Evolutionary conservation across 768 basidiomycete species (phyloP).

Genomic region (Rhodotorula paludigena): DNA sequence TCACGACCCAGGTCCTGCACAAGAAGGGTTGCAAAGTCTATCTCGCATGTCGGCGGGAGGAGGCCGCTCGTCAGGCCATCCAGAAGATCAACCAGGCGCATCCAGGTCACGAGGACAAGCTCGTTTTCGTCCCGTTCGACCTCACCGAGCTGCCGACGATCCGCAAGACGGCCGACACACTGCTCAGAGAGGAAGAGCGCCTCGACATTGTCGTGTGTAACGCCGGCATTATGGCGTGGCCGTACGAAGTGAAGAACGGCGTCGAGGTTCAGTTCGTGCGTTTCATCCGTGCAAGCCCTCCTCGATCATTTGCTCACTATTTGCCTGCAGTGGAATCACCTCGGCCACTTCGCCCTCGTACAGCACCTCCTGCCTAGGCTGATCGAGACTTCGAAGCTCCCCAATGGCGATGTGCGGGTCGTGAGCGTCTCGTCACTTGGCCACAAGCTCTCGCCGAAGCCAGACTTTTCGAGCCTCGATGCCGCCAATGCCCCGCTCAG

Average conservation of each 20-base stretch:
- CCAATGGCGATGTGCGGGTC: constrained; percentile 21
- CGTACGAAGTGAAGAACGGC: constrained; percentile 35
- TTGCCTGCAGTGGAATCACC: constrained; percentile 39
- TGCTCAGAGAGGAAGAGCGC: constrained; percentile 26
- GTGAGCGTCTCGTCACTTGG: constrained; percentile 28
- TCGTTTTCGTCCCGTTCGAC: constrained; percentile 37
- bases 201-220: constrained; percentile 36
- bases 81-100: constrained; percentile 3
- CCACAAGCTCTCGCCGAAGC: constrained; percentile 7
- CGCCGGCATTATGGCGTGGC: constrained; percentile 36
- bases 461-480: constrained; percentile 23
- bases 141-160: constrained; percentile 31
- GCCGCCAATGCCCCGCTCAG: constrained; percentile 11
- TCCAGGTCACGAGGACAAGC: constrained; percentile 10
- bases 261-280: constrained; percentile 34
- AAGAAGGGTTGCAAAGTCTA: constrained; percentile 37
- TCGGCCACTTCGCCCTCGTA: constrained; percentile 41
- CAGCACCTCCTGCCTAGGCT: constrained; percentile 34
- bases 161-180: constrained; percentile 26
- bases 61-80: constrained; percentile 31
- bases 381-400: constrained; percentile 33
- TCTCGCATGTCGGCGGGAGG: constrained; percentile 35
- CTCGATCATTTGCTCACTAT: neutral
- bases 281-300: neutral
- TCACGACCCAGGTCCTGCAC: constrained; percentile 21